A percentile compares a stretch with the other conserved stretches of the same genome.
Conservation (phyloP, 305 asterid species). For the Fraxinus velutina region DNA sequence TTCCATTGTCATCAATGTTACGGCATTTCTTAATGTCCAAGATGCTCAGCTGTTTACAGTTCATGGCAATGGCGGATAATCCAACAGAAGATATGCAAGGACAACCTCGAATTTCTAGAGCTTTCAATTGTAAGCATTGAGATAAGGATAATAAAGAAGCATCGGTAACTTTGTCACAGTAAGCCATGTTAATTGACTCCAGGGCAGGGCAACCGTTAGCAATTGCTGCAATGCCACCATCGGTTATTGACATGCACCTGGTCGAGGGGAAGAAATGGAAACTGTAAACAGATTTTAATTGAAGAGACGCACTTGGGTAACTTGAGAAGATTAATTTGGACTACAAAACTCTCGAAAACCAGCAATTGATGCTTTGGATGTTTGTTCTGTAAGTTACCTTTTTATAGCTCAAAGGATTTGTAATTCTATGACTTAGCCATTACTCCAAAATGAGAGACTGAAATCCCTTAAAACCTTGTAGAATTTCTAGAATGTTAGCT, state of each 20-base stretch:
- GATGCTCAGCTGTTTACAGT: conserved; percentile 23
- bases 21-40: conserved; percentile 34
- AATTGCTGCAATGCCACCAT: conserved; percentile 27
- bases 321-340: neutral
- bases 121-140: conserved; percentile 18
- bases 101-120: conserved; percentile 34
- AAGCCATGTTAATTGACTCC: conserved; percentile 36
- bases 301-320: neutral
- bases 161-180: conserved; percentile 31
- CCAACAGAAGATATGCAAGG: conserved; percentile 28
- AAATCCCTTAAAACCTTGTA: neutral
- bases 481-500: neutral
- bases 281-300: neutral
- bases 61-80: conserved; percentile 24
- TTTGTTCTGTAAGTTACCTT: neutral
- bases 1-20: conserved; percentile 27
- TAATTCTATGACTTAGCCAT: neutral
- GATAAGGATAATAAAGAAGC: conserved; percentile 22
- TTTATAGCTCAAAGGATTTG: neutral
- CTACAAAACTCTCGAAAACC: neutral
- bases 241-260: conserved; percentile 32
- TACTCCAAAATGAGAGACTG: neutral
- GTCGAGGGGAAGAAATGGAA: neutral
- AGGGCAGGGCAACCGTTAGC: conserved; percentile 30
- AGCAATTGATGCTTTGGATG: neutral